Conservation (phyloP, 805 yeast genomes). For the Ascoidea asiatica region DNA sequence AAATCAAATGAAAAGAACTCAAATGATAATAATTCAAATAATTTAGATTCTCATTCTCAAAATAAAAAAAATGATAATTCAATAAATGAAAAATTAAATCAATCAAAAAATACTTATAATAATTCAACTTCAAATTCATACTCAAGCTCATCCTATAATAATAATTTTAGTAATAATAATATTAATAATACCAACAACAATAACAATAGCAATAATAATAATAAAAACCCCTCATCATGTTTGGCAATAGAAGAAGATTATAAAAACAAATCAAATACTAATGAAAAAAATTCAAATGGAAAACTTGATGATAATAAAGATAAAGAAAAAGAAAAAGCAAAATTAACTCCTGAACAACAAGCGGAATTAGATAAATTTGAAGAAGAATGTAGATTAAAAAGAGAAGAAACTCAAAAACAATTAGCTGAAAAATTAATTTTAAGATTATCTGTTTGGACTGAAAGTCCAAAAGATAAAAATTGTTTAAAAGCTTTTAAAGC, state of each 20-base stretch:
- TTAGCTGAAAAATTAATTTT: constrained; percentile 45
- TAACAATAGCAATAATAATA: background rate
- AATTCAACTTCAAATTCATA: background rate
- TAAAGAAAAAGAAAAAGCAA: constrained; percentile 30
- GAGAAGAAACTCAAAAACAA: constrained; percentile 49
- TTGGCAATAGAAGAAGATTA: background rate
- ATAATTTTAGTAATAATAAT: background rate
- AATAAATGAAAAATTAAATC: background rate
- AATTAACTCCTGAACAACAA: constrained; percentile 21
- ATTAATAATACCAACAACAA: background rate
- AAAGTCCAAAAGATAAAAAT: constrained; percentile 48
- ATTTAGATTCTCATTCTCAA: background rate
- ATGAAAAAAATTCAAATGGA: background rate
- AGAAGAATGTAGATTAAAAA: constrained; percentile 59
- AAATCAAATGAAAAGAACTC: constrained; percentile 9
- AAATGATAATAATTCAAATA: background rate
- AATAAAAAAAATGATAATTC: background rate
- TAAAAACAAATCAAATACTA: background rate
- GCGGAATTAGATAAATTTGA: constrained; percentile 54
- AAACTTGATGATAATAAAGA: constrained; percentile 11
- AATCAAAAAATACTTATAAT: constrained; percentile 1
- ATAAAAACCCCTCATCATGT: background rate
- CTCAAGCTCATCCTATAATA: background rate
- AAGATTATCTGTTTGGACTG: constrained; percentile 40
- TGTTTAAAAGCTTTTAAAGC: constrained; percentile 49